Conservation (phyloP, 495 filamentous ascomycete genomes). For the Hypomontagnella monticulosa region DNA sequence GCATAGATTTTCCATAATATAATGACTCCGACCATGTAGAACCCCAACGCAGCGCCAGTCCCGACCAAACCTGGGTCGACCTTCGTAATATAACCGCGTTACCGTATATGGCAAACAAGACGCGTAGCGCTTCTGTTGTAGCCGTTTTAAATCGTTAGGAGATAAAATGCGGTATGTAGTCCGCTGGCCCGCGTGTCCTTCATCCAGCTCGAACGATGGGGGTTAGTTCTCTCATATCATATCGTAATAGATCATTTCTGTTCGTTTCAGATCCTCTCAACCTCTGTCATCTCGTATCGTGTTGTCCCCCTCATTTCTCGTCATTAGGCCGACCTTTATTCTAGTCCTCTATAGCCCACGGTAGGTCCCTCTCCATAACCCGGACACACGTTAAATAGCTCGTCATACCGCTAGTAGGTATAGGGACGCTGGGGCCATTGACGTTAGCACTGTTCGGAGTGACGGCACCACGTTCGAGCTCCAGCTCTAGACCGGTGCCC, state of each 20-base stretch:
- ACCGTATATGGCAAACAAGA: background rate
- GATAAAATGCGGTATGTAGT: background rate
- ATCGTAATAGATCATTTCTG: background rate
- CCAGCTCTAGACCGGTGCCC: slow-evolving; percentile 82
- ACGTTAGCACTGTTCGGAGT: slow-evolving; percentile 47
- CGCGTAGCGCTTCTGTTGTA: slow-evolving; percentile 1
- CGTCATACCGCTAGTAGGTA: slow-evolving; percentile 50
- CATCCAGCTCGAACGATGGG: slow-evolving; percentile 7
- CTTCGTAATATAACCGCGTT: slow-evolving; percentile 1
- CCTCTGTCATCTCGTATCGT: slow-evolving; percentile 9
- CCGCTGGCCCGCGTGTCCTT: slow-evolving; percentile 5
- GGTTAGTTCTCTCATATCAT: slow-evolving; percentile 5
- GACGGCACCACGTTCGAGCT: slow-evolving; percentile 53
- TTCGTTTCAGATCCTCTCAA: slow-evolving; percentile 14
- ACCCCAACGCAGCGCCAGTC: slow-evolving; percentile 3
- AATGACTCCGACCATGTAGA: slow-evolving; percentile 29
- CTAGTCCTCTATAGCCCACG: slow-evolving; percentile 66
- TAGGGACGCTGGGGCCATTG: slow-evolving; percentile 37
- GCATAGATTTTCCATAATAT: slow-evolving; percentile 25
- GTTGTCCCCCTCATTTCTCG: slow-evolving; percentile 13
- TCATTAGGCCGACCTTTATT: background rate
- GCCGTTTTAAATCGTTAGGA: background rate
- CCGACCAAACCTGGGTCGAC: slow-evolving; percentile 20
- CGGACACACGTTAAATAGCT: slow-evolving; percentile 84
- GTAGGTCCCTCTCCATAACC: slow-evolving; percentile 79